phyloP scores from a whole-genome alignment of 371 early-diverging fungal species.

The Mortierella sp. region DNA sequence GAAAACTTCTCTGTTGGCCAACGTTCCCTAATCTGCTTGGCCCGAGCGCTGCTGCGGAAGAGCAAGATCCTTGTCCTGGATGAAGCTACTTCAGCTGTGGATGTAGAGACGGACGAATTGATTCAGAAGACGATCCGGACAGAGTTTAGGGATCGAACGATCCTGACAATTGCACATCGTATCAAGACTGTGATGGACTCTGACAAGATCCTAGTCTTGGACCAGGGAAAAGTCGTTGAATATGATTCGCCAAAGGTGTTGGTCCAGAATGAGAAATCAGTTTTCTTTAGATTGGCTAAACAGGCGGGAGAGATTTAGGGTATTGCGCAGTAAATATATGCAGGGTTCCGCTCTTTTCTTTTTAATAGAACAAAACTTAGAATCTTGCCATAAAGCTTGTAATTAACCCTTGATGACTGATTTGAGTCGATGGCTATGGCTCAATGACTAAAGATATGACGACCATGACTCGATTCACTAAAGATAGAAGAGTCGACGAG shows the following conservation, averaged over 20 bases:
- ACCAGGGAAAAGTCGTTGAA: slow-evolving; percentile 2
- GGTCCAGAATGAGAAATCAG: neutral
- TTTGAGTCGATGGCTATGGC: neutral
- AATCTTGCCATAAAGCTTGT: too few species aligned
- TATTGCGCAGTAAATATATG: neutral
- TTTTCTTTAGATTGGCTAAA: neutral
- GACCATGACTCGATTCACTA: too few species aligned
- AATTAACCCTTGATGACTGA: neutral
- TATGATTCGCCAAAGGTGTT: slow-evolving; percentile 5
- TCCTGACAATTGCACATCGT: slow-evolving; percentile 4
- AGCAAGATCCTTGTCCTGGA: slow-evolving; percentile 1
- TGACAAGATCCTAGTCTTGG: slow-evolving; percentile 1
- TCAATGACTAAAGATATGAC: too few species aligned
- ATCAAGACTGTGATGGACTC: slow-evolving; percentile 5
- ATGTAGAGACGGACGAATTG: slow-evolving; percentile 5
- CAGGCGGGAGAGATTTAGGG: neutral
- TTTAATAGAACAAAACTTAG: too few species aligned
- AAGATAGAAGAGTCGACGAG: too few species aligned
- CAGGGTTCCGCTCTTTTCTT: neutral
- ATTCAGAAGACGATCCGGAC: slow-evolving; percentile 4
- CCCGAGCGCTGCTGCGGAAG: neutral
- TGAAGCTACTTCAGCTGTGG: slow-evolving; percentile 6
- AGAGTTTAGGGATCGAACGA: neutral
- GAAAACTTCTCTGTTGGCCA: slow-evolving; percentile 5
- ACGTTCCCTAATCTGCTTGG: neutral